A percentile compares a stretch with the other conserved stretches of the same genome.
Evolutionary conservation across 2,329 filamentous ascomycete species (phyloP).

Genomic region (Simplicillium aogashimaense): DNA sequence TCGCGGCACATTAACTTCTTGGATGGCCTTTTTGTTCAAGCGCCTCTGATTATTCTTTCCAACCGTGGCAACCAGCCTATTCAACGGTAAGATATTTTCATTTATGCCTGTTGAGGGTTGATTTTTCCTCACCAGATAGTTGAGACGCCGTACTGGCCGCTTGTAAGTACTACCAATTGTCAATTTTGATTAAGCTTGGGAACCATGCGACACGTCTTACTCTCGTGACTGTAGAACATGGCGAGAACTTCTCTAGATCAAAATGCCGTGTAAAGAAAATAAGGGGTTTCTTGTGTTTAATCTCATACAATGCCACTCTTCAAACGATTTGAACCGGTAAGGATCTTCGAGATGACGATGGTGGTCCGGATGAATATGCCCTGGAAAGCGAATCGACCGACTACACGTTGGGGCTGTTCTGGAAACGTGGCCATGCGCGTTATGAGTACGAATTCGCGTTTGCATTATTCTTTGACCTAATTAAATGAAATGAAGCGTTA

Average conservation of each 20-base stretch:
- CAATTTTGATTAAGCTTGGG: constrained; percentile 6
- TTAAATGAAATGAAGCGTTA: too few relatives aligned
- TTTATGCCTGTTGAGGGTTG: neutral
- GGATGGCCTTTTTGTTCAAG: constrained; percentile 76
- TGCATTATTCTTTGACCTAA: too few relatives aligned
- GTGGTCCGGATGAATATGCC: too few relatives aligned
- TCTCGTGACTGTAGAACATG: constrained; percentile 97
- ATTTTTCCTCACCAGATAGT: constrained; percentile 68
- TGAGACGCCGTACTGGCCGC: constrained; percentile 79
- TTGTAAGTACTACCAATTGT: constrained; percentile 60
- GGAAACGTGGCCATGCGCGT: too few relatives aligned
- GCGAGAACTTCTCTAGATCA: constrained; percentile 8
- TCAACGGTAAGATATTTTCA: neutral
- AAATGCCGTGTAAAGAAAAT: too few relatives aligned
- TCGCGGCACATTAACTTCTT: constrained; percentile 75
- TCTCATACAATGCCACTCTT: too few relatives aligned
- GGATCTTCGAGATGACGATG: too few relatives aligned
- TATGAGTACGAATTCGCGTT: too few relatives aligned
- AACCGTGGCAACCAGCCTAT: constrained; percentile 84
- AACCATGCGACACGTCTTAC: constrained; percentile 39
- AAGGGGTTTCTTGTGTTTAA: too few relatives aligned
- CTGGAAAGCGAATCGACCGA: too few relatives aligned
- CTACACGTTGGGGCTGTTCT: too few relatives aligned
- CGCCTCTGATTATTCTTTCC: constrained; percentile 64
- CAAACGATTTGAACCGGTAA: too few relatives aligned